A percentile compares a stretch with the other conserved stretches of the same genome.
Evolutionary conservation across 108 stramenopile genomes (phyloP).

Genomic region (Cyclotella distinguenda): DNA sequence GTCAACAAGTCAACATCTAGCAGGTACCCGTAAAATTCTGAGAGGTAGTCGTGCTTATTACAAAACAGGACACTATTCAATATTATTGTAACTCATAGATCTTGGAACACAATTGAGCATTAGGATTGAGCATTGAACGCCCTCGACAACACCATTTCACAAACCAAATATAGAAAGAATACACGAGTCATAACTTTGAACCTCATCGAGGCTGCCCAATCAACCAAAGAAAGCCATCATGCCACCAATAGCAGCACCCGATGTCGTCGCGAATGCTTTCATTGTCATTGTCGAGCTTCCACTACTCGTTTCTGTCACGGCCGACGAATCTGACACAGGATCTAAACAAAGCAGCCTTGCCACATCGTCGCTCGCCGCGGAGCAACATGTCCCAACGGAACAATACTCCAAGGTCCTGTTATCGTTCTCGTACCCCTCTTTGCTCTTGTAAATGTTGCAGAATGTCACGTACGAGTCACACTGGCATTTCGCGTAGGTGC

Average conservation of each 20-base stretch:
- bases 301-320: neutral
- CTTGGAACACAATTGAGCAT: too few species aligned
- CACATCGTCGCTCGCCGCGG: neutral
- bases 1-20: too few species aligned
- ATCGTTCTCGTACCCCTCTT: constrained; percentile 8
- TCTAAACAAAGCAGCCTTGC: neutral
- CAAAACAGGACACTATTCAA: too few species aligned
- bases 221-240: too few species aligned
- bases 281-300: neutral
- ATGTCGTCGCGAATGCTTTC: neutral
- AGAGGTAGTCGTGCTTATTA: too few species aligned
- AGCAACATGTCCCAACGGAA: constrained; percentile 4
- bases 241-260: neutral
- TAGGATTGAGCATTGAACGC: too few species aligned
- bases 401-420: constrained; percentile 11
- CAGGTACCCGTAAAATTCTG: too few species aligned
- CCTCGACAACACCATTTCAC: too few species aligned
- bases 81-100: too few species aligned
- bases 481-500: constrained; percentile 1
- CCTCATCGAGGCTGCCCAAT: too few species aligned
- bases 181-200: too few species aligned
- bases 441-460: constrained; percentile 11
- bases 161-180: too few species aligned
- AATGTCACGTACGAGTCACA: constrained; percentile 6
- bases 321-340: neutral